Conservation (phyloP, 345 rosid genomes). For the Populus ilicifolia region DNA sequence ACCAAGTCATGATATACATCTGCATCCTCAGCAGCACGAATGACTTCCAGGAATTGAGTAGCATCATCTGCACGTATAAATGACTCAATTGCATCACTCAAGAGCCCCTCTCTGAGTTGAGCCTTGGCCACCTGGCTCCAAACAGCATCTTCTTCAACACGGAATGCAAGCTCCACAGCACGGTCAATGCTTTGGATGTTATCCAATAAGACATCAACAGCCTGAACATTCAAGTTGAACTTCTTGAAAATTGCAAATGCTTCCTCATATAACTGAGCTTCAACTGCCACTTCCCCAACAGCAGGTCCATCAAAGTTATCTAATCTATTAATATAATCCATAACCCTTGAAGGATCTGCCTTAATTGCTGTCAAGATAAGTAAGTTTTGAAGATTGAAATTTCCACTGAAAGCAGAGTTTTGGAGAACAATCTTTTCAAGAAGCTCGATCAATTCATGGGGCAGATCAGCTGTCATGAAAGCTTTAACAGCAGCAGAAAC, state of each 20-base stretch:
- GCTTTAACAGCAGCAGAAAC: conserved; percentile 85
- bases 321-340: conserved; percentile 93
- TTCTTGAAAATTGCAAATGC: conserved; percentile 81
- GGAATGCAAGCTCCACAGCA: conserved; percentile 93
- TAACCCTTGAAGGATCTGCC: conserved; percentile 93
- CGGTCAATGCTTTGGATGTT: conserved; percentile 68
- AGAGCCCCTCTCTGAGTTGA: conserved; percentile 89
- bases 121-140: conserved; percentile 98
- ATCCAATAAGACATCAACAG: conserved; percentile 67
- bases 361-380: conserved; percentile 94
- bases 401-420: conserved; percentile 98
- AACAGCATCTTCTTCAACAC: conserved; percentile 95
- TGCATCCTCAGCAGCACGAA: conserved; percentile 67
- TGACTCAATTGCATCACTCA: conserved; percentile 94
- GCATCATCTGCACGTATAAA: conserved; percentile 94
- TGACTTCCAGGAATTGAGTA: conserved; percentile 71
- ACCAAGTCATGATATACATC: conserved; percentile 93
- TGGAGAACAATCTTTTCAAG: conserved; percentile 96
- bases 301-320: conserved; percentile 99
- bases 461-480: conserved; percentile 79
- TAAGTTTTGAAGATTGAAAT: conserved; percentile 89
- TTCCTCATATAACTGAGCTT: conserved; percentile 84
- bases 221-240: conserved; percentile 75
- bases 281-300: conserved; percentile 94
- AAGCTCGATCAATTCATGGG: conserved; percentile 77